Evolutionary conservation across 768 basidiomycete genomes (phyloP), one percentile per base, ranked within the genome.

Genomic region (Suillus weaverae): DNA sequence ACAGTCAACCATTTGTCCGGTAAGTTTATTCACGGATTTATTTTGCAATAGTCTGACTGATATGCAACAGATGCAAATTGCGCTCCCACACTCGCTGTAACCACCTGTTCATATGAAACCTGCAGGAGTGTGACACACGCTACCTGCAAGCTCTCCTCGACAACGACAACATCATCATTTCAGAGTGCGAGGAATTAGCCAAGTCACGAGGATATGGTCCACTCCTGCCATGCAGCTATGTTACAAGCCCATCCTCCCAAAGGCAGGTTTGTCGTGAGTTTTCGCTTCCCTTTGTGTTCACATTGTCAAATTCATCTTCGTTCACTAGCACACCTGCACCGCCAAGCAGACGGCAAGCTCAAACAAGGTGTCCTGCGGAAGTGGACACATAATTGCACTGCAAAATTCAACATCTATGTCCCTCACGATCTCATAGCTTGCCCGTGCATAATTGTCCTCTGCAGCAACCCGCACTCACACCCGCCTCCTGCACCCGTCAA

Each of bases 401-500:
- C 46, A 22, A 13, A 11, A 48, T 48, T 48, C 22, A 14, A 62
- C 8, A 39, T 69, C 26, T 69, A 62, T 36, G 44, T 41, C 6
- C 68, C 68, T 3, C 20, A 65, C 4, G 44, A 69, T 53, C 61
- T 69, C 18, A 3, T 18, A 20, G 33, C 26, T 10, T 68, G 64
- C 43, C 68, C 64, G 4, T 44, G 30, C 3, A 60, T 69, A 20
- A 5, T 66, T 2, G 30, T 71, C 3, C 20, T 71, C 2, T 71
- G 66, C 56, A 39, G 22, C 2, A 62, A 60, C 41, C 68, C 68
- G 53, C 63, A 61, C 50, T 41, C 68, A 55, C 20, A 26, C 43
- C 14, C 62, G 1, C 51, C 53, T 14, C 68, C 68, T 1, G 26
- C 41, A 18, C 64, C 54, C 5, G 33, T 57, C 7, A 68, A 67